phyloP scores from a whole-genome alignment of 257 asterid species.

The Thymus mandschuricus region DNA sequence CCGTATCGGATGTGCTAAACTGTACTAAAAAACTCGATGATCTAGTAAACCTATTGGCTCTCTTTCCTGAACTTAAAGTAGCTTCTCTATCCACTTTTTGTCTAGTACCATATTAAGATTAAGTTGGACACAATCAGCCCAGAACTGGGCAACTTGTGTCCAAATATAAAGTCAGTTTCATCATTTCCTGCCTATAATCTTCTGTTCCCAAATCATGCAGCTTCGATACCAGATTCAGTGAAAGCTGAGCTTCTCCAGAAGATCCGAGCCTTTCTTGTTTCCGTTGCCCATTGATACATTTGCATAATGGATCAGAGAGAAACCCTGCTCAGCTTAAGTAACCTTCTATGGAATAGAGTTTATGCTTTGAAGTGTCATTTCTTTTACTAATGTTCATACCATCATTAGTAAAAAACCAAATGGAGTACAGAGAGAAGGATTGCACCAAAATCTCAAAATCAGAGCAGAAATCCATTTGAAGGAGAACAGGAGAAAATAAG shows the following conservation, averaged over 20 bases:
- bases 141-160: too few species aligned
- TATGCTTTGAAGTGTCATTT: neutral
- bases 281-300: constrained; percentile 45
- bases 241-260: constrained; percentile 54
- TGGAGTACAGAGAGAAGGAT: neutral
- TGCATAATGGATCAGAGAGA: constrained; percentile 12
- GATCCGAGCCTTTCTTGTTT: constrained; percentile 45
- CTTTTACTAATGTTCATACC: too few species aligned
- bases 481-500: neutral
- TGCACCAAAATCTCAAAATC: neutral
- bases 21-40: neutral
- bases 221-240: constrained; percentile 51
- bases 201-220: constrained; percentile 33
- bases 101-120: neutral
- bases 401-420: too few species aligned
- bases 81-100: neutral
- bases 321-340: neutral
- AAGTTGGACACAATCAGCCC: neutral
- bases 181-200: neutral
- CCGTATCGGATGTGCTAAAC: neutral
- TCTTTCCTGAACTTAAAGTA: neutral
- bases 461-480: neutral
- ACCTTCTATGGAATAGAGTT: neutral
- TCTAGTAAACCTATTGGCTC: neutral
- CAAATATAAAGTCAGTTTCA: neutral